Evolutionary conservation across 805 yeast species (phyloP), one percentile per base, ranked within the genome.

Genomic region (Metschnikowia peoriensis): DNA sequence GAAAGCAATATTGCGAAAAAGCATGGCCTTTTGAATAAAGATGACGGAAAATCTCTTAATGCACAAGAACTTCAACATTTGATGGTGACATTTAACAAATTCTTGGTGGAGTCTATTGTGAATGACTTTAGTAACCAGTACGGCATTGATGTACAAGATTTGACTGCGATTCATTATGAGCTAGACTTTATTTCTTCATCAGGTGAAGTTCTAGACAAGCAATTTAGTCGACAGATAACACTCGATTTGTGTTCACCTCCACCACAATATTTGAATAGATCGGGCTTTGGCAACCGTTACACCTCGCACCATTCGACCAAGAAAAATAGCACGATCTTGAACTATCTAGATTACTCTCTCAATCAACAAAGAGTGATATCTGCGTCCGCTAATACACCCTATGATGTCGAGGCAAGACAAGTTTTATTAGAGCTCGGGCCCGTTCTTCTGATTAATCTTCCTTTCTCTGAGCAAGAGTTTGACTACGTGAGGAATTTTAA

Each of bases 301-400:
- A 46, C 49, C 4, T 54, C 61, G 15, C 50, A 34, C 32, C 55
- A 49, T 27, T 35, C 50, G n/a, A 43, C 58, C 34, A 66, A 61
- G 57, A 71, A 67, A 48, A 72, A 69, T 60, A 60, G 57, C 49
- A 69, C 57, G 54, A 60, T 85, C 29, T 65, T 85, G 32, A 76
- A 83, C 1, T 85, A 82, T 59, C 72, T 87, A 58, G 89, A 86
- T 55, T 76, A 83, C 17, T 79, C 88, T 1, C 73, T 85, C 76
- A 82, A 78, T 56, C 79, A 80, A 55, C 61, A 65, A 32, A 72
- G 74, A 28, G 79, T 81, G 37, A 75, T 79, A 6, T 76, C 80
- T 69, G 51, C 92, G 83, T 54, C 69, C 54, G 41, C 62, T 50
- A 39, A 49, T 42, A 46, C 61, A 17, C 66, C 68, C 1, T 67